Evolutionary conservation across 208 protist genomes (phyloP).

Genomic region (Balamuthia mandrillaris): DNA sequence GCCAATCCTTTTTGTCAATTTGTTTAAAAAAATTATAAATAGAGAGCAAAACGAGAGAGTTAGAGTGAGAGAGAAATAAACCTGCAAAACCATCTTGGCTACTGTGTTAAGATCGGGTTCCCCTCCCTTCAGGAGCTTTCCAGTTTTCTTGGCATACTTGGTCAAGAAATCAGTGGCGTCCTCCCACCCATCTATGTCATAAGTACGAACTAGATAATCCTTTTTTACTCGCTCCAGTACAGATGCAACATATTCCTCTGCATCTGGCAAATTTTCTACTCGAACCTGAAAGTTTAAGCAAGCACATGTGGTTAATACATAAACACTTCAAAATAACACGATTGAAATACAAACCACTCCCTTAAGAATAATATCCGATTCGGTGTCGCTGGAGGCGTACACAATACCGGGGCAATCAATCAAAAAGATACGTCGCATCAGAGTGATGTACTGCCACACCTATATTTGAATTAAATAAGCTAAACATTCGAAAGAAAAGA

Average conservation of each 20-base stretch:
- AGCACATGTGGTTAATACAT: background rate
- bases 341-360: conserved; percentile 88
- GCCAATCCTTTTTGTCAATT: conserved; percentile 85
- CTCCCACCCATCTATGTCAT: conserved; percentile 88
- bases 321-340: background rate
- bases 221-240: conserved; percentile 92
- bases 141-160: conserved; percentile 86
- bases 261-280: conserved; percentile 79
- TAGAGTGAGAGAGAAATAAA: too few relatives aligned
- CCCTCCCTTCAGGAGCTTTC: conserved; percentile 91
- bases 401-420: conserved; percentile 99
- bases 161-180: conserved; percentile 93
- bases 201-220: conserved; percentile 92
- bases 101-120: conserved; percentile 88
- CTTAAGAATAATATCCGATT: conserved; percentile 96
- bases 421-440: conserved; percentile 96
- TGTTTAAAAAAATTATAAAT: background rate
- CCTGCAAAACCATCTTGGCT: conserved; percentile 94
- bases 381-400: conserved; percentile 87
- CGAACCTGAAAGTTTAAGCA: conserved; percentile 49
- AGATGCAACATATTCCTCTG: conserved; percentile 87
- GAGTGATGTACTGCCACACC: conserved; percentile 99
- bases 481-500: background rate
- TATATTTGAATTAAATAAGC: background rate
- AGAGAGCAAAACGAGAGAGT: background rate